Evolutionary conservation across 306 rosid genomes (phyloP).

Genomic region (Vachellia pachyceras): DNA sequence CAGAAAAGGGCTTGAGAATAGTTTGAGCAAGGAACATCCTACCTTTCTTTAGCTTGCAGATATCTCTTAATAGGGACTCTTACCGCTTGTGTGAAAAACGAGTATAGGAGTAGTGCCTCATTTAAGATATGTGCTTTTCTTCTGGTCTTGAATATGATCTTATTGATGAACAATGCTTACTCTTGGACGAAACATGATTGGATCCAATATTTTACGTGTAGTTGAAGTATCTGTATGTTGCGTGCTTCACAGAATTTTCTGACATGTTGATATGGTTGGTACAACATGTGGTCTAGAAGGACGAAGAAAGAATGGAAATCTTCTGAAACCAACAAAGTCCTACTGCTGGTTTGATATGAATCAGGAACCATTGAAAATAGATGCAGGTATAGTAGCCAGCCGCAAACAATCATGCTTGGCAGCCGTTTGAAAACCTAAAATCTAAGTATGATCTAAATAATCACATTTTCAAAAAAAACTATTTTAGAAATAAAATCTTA

Average conservation of each 20-base stretch:
- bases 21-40: constrained; percentile 1
- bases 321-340: neutral
- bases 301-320: neutral
- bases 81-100: neutral
- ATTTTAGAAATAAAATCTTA: no score
- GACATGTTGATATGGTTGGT: constrained; percentile 2
- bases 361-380: no score
- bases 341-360: no score
- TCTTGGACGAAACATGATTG: constrained; percentile 1
- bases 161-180: neutral
- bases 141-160: constrained; percentile 13
- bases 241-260: neutral
- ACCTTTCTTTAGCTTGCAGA: neutral
- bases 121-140: constrained; percentile 14
- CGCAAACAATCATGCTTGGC: neutral
- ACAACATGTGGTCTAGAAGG: neutral
- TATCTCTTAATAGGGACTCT: neutral
- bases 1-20: neutral
- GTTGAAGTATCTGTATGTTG: neutral
- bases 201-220: neutral
- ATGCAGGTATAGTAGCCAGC: neutral
- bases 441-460: no score
- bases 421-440: no score
- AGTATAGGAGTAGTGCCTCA: neutral
- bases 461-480: no score